Evolutionary conservation across 768 basidiomycete species (phyloP).

Genomic region (Tulasnella sp.): DNA sequence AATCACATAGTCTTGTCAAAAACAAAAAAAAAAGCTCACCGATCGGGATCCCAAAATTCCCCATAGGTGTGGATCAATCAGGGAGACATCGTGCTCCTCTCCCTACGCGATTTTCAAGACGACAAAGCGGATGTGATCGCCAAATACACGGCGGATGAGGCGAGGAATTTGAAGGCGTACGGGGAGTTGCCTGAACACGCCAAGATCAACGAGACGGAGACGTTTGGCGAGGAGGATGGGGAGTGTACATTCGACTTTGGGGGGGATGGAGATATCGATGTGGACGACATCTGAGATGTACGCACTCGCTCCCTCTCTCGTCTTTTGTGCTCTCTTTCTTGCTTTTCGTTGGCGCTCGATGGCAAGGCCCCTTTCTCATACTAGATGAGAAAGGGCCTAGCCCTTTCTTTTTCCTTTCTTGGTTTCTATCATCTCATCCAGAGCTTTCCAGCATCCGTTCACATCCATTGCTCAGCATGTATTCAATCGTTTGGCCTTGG

Average conservation of each 20-base stretch:
- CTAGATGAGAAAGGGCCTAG: too few species aligned
- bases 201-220: slow-evolving; percentile 95
- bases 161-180: slow-evolving; percentile 62
- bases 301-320: neutral
- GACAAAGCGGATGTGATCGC: slow-evolving; percentile 99
- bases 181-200: slow-evolving; percentile 94
- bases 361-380: too few species aligned
- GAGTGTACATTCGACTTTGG: slow-evolving; percentile 87
- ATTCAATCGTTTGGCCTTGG: too few species aligned
- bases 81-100: slow-evolving; percentile 90
- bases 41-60: neutral
- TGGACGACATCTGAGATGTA: slow-evolving; percentile 71
- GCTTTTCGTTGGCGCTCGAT: neutral
- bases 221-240: slow-evolving; percentile 81
- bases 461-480: neutral
- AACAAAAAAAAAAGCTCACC: neutral
- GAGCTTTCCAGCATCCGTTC: neutral
- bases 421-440: neutral
- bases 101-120: slow-evolving; percentile 96
- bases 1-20: neutral
- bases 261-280: slow-evolving; percentile 68
- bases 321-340: neutral
- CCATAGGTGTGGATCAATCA: slow-evolving; percentile 96
- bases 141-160: slow-evolving; percentile 96
- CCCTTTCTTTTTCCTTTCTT: neutral